Percentiles rank a stretch among this genome's conserved stretches.
Conservation (phyloP, 345 rosid genomes). For the Boechera divaricarpa region DNA sequence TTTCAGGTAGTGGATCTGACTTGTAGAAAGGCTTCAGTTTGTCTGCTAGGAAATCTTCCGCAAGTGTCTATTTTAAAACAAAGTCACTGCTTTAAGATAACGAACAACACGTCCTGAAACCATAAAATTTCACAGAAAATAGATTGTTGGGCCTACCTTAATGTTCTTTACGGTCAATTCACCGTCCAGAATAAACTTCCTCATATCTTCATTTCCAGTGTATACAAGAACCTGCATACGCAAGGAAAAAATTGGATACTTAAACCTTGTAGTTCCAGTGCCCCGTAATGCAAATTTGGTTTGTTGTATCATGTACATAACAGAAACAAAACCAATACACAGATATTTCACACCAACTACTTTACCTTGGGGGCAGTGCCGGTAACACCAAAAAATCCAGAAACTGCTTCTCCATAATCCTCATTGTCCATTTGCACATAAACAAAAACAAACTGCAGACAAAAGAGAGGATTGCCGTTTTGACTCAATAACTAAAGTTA, state of each 20-base stretch:
- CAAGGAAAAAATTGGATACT: slow-evolving; percentile 21
- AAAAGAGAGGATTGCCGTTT: slow-evolving; percentile 17
- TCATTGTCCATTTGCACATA: slow-evolving; percentile 88
- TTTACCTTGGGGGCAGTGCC: slow-evolving; percentile 71
- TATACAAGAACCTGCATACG: slow-evolving; percentile 75
- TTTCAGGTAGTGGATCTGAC: slow-evolving; percentile 93
- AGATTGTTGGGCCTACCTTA: slow-evolving; percentile 58
- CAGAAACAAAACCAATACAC: slow-evolving; percentile 14
- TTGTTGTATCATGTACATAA: slow-evolving; percentile 2
- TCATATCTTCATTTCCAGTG: slow-evolving; percentile 87
- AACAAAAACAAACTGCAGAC: slow-evolving; percentile 82
- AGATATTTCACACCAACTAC: slow-evolving; percentile 7
- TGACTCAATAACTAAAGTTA: slow-evolving; percentile 14
- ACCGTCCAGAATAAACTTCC: slow-evolving; percentile 74
- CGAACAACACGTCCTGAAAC: slow-evolving; percentile 13
- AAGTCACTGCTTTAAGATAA: slow-evolving; percentile 2
- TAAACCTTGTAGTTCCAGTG: slow-evolving; percentile 9
- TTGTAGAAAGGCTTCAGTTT: slow-evolving; percentile 90
- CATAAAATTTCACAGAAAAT: slow-evolving; percentile 1
- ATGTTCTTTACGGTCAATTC: slow-evolving; percentile 70
- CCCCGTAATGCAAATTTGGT: not conserved
- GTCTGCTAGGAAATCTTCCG: slow-evolving; percentile 76
- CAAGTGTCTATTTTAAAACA: slow-evolving; percentile 57
- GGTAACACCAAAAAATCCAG: slow-evolving; percentile 86
- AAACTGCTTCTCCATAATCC: slow-evolving; percentile 88